Evolutionary conservation across 495 filamentous ascomycete genomes (phyloP).

Genomic region (Hypomontagnella monticulosa): DNA sequence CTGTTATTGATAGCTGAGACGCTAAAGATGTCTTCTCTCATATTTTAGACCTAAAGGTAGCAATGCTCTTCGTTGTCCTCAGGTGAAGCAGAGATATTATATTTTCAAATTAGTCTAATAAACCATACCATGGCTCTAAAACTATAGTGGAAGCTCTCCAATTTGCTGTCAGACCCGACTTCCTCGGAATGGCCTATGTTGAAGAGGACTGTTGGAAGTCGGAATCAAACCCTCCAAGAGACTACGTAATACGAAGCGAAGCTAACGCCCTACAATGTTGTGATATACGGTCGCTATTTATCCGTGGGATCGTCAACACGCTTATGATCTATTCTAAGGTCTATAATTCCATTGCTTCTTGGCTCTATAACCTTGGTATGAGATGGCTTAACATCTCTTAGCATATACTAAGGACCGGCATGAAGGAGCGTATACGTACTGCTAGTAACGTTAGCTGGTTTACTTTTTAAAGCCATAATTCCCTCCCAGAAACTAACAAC

Average conservation of each 20-base stretch:
- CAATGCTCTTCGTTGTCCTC: too few relatives aligned
- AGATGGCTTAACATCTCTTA: not conserved
- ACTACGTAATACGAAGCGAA: conserved; percentile 1
- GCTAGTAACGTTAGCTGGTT: not conserved
- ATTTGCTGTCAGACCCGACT: too few relatives aligned
- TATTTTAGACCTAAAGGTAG: too few relatives aligned
- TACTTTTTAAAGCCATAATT: not conserved
- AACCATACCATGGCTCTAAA: too few relatives aligned
- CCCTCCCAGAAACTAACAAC: not conserved
- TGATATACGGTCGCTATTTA: conserved; percentile 6
- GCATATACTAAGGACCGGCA: not conserved
- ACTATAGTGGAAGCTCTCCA: too few relatives aligned
- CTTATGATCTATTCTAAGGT: not conserved
- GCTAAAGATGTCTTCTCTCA: not conserved
- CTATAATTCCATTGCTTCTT: not conserved
- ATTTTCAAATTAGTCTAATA: too few relatives aligned
- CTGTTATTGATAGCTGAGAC: not conserved
- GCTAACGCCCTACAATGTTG: not conserved
- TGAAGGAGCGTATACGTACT: not conserved
- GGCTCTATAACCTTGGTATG: not conserved
- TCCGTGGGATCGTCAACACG: conserved; percentile 21
- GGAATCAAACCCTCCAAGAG: too few relatives aligned
- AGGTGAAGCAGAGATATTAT: too few relatives aligned
- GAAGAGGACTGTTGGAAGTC: too few relatives aligned
- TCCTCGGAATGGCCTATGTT: too few relatives aligned